phyloP scores from a whole-genome alignment of 2,329 filamentous ascomycete species.

The Ceratocystiopsis minuta region DNA sequence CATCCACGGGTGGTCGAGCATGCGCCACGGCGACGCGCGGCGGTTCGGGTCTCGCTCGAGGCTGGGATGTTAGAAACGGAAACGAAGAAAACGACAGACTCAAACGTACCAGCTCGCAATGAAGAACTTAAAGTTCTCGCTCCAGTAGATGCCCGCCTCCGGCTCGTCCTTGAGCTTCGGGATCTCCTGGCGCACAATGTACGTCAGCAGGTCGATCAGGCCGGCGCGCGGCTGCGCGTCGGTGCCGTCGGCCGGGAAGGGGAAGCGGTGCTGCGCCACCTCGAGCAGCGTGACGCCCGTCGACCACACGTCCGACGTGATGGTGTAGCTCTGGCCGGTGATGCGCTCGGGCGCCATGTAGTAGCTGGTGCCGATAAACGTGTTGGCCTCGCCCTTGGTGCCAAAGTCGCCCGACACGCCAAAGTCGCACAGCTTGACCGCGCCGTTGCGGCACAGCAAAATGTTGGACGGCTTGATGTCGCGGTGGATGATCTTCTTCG shows the following conservation, averaged over 20 bases:
- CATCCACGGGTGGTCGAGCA: constrained; percentile 99
- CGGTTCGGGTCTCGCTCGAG: constrained; percentile 82
- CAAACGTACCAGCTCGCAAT: constrained; percentile 89
- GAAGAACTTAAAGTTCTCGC: constrained; percentile 95
- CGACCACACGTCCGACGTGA: constrained; percentile 97
- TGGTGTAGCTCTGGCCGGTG: constrained; percentile 93
- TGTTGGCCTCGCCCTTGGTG: constrained; percentile 95
- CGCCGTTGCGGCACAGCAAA: constrained; percentile 73
- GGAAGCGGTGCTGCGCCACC: constrained; percentile 96
- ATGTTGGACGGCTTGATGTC: constrained; percentile 99
- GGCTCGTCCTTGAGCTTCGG: constrained; percentile 93
- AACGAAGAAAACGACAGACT: background rate
- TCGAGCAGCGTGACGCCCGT: constrained; percentile 93
- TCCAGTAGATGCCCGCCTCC: constrained; percentile 79
- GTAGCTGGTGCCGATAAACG: constrained; percentile 95
- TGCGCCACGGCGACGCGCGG: constrained; percentile 89
- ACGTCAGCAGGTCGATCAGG: constrained; percentile 86
- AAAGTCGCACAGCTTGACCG: constrained; percentile 97
- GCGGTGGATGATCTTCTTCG: constrained; percentile 92
- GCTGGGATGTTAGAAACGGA: constrained; percentile 27
- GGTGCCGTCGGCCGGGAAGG: constrained; percentile 90
- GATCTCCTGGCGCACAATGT: constrained; percentile 90
- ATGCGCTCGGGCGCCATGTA: constrained; percentile 99
- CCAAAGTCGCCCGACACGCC: constrained; percentile 95
- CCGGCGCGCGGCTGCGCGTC: constrained; percentile 88